Conservation (phyloP, 2,329 filamentous ascomycete species). For the Colletotrichum cereale region DNA sequence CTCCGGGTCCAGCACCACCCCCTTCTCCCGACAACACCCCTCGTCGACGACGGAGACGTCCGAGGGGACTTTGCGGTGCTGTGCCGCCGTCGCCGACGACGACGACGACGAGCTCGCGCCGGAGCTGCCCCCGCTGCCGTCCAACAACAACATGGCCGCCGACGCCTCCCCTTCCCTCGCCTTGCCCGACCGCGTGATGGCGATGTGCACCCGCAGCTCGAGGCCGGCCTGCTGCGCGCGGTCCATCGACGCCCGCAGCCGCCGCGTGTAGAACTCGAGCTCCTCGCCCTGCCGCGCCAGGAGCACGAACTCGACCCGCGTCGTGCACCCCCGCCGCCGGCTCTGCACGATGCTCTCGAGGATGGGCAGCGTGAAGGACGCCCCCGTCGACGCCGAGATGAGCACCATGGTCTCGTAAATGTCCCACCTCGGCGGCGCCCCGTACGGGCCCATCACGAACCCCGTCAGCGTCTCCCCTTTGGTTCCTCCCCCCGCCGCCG, state of each 20-base stretch:
- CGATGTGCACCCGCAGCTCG: slow-evolving; percentile 65
- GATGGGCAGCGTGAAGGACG: slow-evolving; percentile 71
- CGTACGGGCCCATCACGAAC: slow-evolving; percentile 69
- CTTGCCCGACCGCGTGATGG: slow-evolving; percentile 59
- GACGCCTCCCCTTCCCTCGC: slow-evolving; percentile 44
- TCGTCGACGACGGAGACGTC: slow-evolving; percentile 16
- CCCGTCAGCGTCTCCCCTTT: slow-evolving; percentile 52
- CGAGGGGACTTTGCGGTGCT: slow-evolving; percentile 19
- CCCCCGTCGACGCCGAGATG: slow-evolving; percentile 73
- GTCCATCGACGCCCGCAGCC: slow-evolving; percentile 60
- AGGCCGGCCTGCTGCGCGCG: slow-evolving; percentile 59
- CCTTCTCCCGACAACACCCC: slow-evolving; percentile 17
- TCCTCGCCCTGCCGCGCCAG: slow-evolving; percentile 65
- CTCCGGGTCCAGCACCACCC: slow-evolving; percentile 18
- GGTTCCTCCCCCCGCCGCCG: background rate
- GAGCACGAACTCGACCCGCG: slow-evolving; percentile 66
- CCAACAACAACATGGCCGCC: slow-evolving; percentile 38
- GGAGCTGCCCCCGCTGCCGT: slow-evolving; percentile 39
- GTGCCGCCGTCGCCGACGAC: background rate
- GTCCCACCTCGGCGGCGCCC: slow-evolving; percentile 67
- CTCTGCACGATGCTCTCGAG: slow-evolving; percentile 65
- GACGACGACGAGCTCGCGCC: slow-evolving; percentile 18
- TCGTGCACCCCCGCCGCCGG: slow-evolving; percentile 59
- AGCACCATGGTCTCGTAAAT: slow-evolving; percentile 71
- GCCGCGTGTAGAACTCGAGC: slow-evolving; percentile 66